Base-by-base conservation (phyloP, 2,329 filamentous ascomycete species). In the Colletotrichum tanaceti region DNA sequence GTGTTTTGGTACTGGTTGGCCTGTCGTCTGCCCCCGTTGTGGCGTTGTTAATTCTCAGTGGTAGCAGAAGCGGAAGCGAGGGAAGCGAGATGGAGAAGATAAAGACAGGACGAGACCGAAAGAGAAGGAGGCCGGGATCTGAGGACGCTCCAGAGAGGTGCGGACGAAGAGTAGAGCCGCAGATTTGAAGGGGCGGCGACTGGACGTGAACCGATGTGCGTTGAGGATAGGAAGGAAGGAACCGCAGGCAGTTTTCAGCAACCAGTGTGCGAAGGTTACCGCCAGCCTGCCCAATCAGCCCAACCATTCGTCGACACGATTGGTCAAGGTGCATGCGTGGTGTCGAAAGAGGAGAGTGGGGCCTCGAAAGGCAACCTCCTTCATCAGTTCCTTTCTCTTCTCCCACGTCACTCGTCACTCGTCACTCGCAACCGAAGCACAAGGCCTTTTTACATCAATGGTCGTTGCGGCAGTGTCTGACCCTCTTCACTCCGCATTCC, bases 301-400 rank as follows among this genome's bases (percentile, higher is more conserved):
- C 24, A 32, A 24, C 49, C 24, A 38, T 49, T 28, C 32, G 52
- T 38, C 43, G 41, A 58, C 39, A 20, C 22, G 32, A 49, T 62
- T 65, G 57, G 58, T 14, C 43, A 22, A 54, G n/a, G 9, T 44
- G 53, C 44, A 52, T 44, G 44, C 49, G 44, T 63, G 38, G 52
- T 60, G 61, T 65, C 54, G 49, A 65, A 65, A 68, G 55, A 65
- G 54, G 65, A 68, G 65, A 65, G 65, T 68, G 65, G 65, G 32
- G 50, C 20, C 41, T 47, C 28, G 16, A 28, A 54, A 49, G 14
- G 62, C 44, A 55, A 60, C 54, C 39, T 50, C 28, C 28, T 32
- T 32, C 28, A 32, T 32, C 28, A 32, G 28, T 32, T 46, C 39
- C 39, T n/a, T 47, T 24, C 24, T 41, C 57, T 28, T 39, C 20